Percentiles rank a stretch among this genome's conserved stretches.
Evolutionary conservation across 2,329 filamentous ascomycete species (phyloP).

Genomic region (Lasiodiplodia theobromae): DNA sequence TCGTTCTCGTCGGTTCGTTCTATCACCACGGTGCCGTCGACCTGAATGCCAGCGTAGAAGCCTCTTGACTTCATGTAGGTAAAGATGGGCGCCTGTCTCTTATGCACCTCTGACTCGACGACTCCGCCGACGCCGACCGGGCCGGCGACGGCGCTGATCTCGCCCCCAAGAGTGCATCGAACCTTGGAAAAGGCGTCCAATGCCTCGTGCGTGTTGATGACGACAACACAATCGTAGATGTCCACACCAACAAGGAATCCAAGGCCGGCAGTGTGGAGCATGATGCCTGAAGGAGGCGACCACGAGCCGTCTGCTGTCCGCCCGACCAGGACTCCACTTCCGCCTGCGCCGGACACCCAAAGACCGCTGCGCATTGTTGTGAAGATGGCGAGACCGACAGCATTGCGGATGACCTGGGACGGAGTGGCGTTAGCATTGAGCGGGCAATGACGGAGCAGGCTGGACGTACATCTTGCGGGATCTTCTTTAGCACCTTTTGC

Average conservation of each 20-base stretch:
- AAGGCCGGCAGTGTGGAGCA: constrained; percentile 86
- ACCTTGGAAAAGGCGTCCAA: constrained; percentile 84
- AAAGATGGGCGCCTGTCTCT: constrained; percentile 74
- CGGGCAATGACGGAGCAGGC: not conserved
- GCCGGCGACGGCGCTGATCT: constrained; percentile 78
- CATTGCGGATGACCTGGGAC: constrained; percentile 78
- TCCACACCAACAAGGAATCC: constrained; percentile 92
- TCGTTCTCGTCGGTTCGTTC: constrained; percentile 90
- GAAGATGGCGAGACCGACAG: constrained; percentile 90
- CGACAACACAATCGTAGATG: constrained; percentile 93
- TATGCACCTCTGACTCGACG: constrained; percentile 73
- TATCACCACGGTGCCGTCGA: constrained; percentile 86
- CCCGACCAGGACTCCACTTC: constrained; percentile 85
- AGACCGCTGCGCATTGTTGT: constrained; percentile 94
- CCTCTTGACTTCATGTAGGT: constrained; percentile 90
- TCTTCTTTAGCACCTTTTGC: constrained; percentile 77
- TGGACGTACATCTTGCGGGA: constrained; percentile 67
- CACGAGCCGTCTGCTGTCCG: constrained; percentile 85
- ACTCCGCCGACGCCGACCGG: constrained; percentile 79
- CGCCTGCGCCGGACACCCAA: constrained; percentile 90
- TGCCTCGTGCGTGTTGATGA: constrained; percentile 86
- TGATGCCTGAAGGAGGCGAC: constrained; percentile 89
- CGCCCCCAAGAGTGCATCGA: constrained; percentile 80
- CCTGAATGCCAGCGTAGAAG: constrained; percentile 84
- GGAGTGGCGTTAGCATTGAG: constrained; percentile 4